Base-by-base conservation (phyloP, 176 grass and related monocot genomes). In the Saccharum spontaneum region DNA sequence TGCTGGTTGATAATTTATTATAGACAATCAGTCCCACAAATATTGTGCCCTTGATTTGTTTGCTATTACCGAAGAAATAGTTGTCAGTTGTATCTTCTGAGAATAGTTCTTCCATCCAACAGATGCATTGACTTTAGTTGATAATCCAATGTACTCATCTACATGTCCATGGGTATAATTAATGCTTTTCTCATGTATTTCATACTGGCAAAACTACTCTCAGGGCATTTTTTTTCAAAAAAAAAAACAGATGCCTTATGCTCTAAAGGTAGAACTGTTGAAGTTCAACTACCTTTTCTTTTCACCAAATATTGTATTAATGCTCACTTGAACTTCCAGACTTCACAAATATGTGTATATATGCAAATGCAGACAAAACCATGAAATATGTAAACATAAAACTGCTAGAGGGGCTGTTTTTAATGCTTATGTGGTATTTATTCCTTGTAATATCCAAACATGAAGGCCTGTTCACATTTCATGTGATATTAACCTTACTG, bases 401-500 rank as follows among this genome's bases (percentile, higher is more conserved):
- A 71, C 10, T 69, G 26, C 7, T 40, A 77, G 64, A 57, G 7
- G 20, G 55, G 37, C 26, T 67, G 34, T 54, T 73, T 65, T 84
- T 50, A 73, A 83, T 84, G 8, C 8, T 71, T 10, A 18, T 36
- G 30, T 0, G 46, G 36, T 73, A 57, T 71, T 84, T 79, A 34
- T 16, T 75, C 34, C 75, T 69, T 1, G 15, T 24, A 80, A 69
- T 49, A 75, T 69, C 22, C 74, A 80, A n/a, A 67, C 13, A 59
- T 40, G 45, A n/a, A 71, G 50, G 61, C 22, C 52, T 66, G 31
- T 79, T 76, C 28, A 70, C 22, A n/a, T 54, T 76, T 59, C 20
- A 40, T 24, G n/a, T 77, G 45, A 84, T 84, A 54, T 54, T 85
- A 78, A 40, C 73, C 38, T 80, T 43, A 28, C 24, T 24, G 59